These are phyloP conservation scores for Emericellopsis terricola DNA, from an alignment of 495 filamentous ascomycete genomes.

Conservation along the genomic window DNA sequence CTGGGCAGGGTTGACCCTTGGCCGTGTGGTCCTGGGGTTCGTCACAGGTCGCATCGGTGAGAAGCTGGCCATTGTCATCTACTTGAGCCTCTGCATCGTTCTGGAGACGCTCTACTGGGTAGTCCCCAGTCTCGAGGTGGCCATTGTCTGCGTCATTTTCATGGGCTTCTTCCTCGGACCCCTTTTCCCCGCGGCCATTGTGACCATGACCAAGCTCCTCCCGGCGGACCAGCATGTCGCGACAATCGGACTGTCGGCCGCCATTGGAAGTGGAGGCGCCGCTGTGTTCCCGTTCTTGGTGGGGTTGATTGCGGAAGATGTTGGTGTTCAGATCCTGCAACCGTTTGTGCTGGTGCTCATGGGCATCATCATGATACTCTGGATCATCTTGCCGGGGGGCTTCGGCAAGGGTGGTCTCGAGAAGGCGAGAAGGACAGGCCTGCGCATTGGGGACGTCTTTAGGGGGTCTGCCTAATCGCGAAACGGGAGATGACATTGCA, in stretches of 20 bases:
- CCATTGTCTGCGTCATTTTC: slow-evolving; percentile 52
- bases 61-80: slow-evolving; percentile 37
- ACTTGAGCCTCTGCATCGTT: slow-evolving; percentile 41
- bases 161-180: slow-evolving; percentile 69
- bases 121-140: slow-evolving; percentile 58
- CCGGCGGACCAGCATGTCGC: slow-evolving; percentile 65
- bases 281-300: slow-evolving; percentile 72
- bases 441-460: background rate
- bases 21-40: slow-evolving; percentile 53
- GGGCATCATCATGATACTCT: slow-evolving; percentile 35
- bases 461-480: too few species aligned
- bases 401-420: background rate
- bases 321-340: slow-evolving; percentile 63
- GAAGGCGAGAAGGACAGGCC: background rate
- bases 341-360: slow-evolving; percentile 56
- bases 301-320: slow-evolving; percentile 64
- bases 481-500: too few species aligned
- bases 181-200: slow-evolving; percentile 60
- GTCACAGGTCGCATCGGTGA: slow-evolving; percentile 56
- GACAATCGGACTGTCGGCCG: slow-evolving; percentile 67
- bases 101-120: slow-evolving; percentile 73
- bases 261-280: slow-evolving; percentile 63
- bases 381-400: slow-evolving; percentile 16
- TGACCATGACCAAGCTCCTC: slow-evolving; percentile 56
- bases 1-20: slow-evolving; percentile 66